Evolutionary conservation across 257 asterid species (phyloP).

Genomic region (Solanum chilense): DNA sequence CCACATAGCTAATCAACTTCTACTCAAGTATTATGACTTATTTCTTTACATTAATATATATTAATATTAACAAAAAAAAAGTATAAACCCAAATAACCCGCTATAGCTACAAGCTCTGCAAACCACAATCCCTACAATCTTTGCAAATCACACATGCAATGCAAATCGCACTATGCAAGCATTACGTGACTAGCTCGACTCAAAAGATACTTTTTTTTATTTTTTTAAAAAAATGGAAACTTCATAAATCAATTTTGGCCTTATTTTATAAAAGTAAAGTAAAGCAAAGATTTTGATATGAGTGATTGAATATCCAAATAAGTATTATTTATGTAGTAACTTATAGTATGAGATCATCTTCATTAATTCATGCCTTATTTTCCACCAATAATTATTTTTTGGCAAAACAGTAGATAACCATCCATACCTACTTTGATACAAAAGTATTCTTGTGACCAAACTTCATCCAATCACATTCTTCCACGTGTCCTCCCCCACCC

Average conservation of each 20-base stretch:
- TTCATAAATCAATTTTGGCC: neutral
- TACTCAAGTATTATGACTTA: neutral
- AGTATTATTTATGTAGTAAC: neutral
- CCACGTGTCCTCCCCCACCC: neutral
- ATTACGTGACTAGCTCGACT: too few species aligned
- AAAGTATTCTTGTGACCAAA: neutral
- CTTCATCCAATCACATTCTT: neutral
- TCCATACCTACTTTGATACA: constrained; percentile 10
- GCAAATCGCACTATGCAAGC: too few species aligned
- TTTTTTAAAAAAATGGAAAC: neutral
- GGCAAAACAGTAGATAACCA: constrained; percentile 25
- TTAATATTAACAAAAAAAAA: too few species aligned
- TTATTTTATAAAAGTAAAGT: neutral
- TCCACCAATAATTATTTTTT: neutral
- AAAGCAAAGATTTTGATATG: neutral
- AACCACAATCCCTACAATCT: too few species aligned
- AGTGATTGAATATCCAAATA: neutral
- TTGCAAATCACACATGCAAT: too few species aligned
- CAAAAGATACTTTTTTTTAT: too few species aligned
- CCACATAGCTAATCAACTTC: neutral
- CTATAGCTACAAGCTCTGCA: too few species aligned
- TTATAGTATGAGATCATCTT: neutral
- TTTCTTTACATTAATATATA: too few species aligned
- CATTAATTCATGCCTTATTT: neutral
- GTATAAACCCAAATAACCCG: too few species aligned